Percentiles rank a stretch among this genome's conserved stretches.
These are phyloP conservation scores for Dactylonectria macrodidyma DNA, from an alignment of 2,329 filamentous ascomycete genomes.

Conservation along the genomic window DNA sequence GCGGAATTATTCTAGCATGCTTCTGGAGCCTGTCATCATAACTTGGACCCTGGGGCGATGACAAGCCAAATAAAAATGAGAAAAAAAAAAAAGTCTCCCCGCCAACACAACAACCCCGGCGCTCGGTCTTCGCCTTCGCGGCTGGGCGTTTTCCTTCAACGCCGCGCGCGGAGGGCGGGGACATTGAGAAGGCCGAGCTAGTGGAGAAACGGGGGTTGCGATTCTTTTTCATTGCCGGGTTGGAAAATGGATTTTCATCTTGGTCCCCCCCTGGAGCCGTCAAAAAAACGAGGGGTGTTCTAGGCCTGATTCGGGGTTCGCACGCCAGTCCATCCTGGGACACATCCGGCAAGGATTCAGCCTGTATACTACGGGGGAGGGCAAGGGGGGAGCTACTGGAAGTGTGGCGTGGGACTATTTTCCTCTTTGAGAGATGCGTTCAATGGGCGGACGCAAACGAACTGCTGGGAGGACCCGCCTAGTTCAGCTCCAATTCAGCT, in stretches of 20 bases:
- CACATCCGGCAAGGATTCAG: no score
- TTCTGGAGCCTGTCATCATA: neutral
- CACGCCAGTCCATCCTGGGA: neutral
- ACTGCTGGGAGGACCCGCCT: neutral
- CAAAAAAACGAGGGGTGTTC: neutral
- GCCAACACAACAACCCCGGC: neutral
- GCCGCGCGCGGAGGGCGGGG: no score
- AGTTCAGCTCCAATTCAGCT: neutral
- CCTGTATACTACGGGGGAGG: no score
- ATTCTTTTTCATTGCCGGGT: no score
- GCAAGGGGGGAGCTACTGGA: no score
- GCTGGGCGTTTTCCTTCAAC: neutral
- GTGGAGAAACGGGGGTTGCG: no score
- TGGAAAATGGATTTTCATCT: no score
- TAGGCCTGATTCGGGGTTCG: conserved; percentile 6
- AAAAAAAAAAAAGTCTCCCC: neutral
- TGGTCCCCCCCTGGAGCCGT: no score
- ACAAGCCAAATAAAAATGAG: no score
- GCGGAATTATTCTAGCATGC: neutral
- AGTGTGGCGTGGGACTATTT: neutral
- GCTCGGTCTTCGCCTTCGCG: no score
- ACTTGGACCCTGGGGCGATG: neutral
- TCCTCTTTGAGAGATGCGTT: neutral
- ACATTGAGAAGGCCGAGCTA: neutral
- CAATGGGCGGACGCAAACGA: neutral